phyloP scores from a whole-genome alignment of 2,329 filamentous ascomycete genomes.

The Seiridium unicorne region DNA sequence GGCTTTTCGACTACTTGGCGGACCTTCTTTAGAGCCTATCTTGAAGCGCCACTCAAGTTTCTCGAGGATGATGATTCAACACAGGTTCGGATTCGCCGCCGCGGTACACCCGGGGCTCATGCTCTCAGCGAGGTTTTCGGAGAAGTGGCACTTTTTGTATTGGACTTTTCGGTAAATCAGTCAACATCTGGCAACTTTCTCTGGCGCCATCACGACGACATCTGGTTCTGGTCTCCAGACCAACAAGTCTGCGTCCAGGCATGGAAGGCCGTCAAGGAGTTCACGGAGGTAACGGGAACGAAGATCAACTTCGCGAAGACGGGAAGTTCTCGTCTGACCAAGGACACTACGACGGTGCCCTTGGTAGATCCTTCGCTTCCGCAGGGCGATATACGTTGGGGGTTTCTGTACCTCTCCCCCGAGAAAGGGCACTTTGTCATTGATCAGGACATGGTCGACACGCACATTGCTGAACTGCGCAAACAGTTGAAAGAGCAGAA shows the following conservation, averaged over 20 bases:
- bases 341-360: constrained; percentile 11
- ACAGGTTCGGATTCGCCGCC: constrained; percentile 41
- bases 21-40: constrained; percentile 56
- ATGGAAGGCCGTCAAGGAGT: constrained; percentile 58
- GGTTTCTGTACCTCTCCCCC: constrained; percentile 55
- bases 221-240: constrained; percentile 64
- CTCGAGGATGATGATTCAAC: constrained; percentile 47
- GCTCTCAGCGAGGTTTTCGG: constrained; percentile 58
- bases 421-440: constrained; percentile 55
- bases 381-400: constrained; percentile 49
- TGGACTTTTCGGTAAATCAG: constrained; percentile 64
- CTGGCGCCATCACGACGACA: constrained; percentile 63
- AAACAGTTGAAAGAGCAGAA: constrained; percentile 54
- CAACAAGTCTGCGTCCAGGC: constrained; percentile 51
- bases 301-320: constrained; percentile 52
- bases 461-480: constrained; percentile 57
- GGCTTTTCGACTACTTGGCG: constrained; percentile 57
- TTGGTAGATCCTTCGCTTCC: constrained; percentile 37
- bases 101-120: constrained; percentile 60
- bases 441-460: constrained; percentile 55
- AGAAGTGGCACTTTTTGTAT: constrained; percentile 60
- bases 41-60: constrained; percentile 60
- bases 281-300: constrained; percentile 54
- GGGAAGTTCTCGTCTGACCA: constrained; percentile 42
- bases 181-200: constrained; percentile 51